Evolutionary conservation across 345 rosid genomes (phyloP).

Genomic region (Lumnitzera littorea): DNA sequence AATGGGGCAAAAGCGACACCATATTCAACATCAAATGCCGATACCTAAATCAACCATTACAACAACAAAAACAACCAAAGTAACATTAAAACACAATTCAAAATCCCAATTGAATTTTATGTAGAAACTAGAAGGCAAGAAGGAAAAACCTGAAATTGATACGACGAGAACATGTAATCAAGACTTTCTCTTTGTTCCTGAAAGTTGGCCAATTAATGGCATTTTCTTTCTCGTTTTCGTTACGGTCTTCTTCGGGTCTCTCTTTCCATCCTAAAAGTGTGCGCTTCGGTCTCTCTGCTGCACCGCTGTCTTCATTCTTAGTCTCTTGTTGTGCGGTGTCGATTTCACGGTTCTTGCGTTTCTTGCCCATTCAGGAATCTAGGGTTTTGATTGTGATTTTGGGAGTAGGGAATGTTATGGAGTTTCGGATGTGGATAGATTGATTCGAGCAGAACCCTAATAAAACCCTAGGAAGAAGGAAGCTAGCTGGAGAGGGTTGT

Average conservation of each 20-base stretch:
- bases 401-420: not conserved
- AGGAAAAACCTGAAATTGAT: constrained; percentile 65
- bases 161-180: constrained; percentile 90
- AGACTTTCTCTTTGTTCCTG: constrained; percentile 93
- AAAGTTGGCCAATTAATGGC: constrained; percentile 21
- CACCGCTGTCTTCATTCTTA: constrained; percentile 41
- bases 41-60: constrained; percentile 37
- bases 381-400: not conserved
- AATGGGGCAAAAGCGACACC: constrained; percentile 84
- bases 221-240: constrained; percentile 21
- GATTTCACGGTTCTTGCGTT: constrained; percentile 69
- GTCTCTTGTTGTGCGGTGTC: constrained; percentile 30
- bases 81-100: not conserved
- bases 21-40: constrained; percentile 95
- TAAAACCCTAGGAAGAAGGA: constrained; percentile 1
- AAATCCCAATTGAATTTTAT: not conserved
- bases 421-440: too few relatives aligned
- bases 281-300: constrained; percentile 59
- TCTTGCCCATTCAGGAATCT: constrained; percentile 47
- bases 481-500: too few relatives aligned
- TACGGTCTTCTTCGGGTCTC: constrained; percentile 25
- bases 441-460: constrained; percentile 6
- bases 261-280: constrained; percentile 87
- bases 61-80: not conserved
- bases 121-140: not conserved